Percentiles rank a stretch among this genome's conserved stretches.
Evolutionary conservation across 2,329 filamentous ascomycete genomes (phyloP).

Genomic region (Verticillium nonalfalfae): DNA sequence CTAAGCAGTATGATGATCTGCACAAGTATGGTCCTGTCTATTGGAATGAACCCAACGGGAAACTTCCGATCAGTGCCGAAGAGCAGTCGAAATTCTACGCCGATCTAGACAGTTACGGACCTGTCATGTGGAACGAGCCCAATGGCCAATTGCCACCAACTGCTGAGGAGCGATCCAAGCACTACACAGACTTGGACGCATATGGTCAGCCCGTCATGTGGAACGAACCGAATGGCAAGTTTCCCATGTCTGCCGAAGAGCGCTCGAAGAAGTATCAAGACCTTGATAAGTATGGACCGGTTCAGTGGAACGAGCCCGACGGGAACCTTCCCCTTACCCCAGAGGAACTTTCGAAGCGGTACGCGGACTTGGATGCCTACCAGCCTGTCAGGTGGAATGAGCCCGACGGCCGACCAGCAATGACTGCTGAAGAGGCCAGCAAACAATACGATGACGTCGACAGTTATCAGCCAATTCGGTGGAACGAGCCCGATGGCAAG

Average conservation of each 20-base stretch:
- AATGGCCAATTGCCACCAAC: slow-evolving; percentile 12
- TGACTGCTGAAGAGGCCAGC: slow-evolving; percentile 13
- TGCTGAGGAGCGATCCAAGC: slow-evolving; percentile 18
- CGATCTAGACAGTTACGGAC: slow-evolving; percentile 32
- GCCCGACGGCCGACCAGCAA: slow-evolving; percentile 13
- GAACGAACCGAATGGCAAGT: slow-evolving; percentile 25
- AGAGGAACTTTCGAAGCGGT: slow-evolving; percentile 28
- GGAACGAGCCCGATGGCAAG: slow-evolving; percentile 27
- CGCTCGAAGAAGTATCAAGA: slow-evolving; percentile 28
- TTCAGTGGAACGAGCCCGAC: slow-evolving; percentile 27
- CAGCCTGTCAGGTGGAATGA: slow-evolving; percentile 15
- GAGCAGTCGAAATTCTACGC: slow-evolving; percentile 29
- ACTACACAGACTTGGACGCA: slow-evolving; percentile 30
- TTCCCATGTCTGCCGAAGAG: slow-evolving; percentile 21
- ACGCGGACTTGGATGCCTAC: slow-evolving; percentile 34
- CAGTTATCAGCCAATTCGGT: slow-evolving; percentile 27
- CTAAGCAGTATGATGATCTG: slow-evolving; percentile 29
- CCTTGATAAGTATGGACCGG: slow-evolving; percentile 18
- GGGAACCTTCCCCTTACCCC: slow-evolving; percentile 18
- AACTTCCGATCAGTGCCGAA: slow-evolving; percentile 19
- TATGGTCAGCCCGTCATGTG: slow-evolving; percentile 28
- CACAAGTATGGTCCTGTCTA: slow-evolving; percentile 25
- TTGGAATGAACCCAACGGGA: slow-evolving; percentile 26
- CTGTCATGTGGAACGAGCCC: slow-evolving; percentile 14
- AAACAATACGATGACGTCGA: slow-evolving; percentile 31